Base-by-base conservation (phyloP, 2,329 filamentous ascomycete genomes). In the Beauveria medogensis region DNA sequence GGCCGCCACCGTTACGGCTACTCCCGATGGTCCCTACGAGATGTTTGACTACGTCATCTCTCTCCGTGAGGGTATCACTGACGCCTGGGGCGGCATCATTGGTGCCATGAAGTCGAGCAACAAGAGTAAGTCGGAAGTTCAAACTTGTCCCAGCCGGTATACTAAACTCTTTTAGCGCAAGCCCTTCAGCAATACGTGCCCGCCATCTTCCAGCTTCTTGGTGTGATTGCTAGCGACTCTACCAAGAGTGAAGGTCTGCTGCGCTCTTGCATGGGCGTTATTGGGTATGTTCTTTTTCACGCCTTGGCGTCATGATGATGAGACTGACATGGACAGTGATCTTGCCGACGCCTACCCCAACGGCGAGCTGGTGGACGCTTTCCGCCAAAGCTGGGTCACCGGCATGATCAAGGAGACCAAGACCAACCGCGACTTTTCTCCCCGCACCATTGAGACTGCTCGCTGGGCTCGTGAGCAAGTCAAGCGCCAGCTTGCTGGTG, bases 381-480 rank as follows among this genome's bases (percentile, higher is more conserved):
- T 96, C 86, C 90, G 92, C 66, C 84, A 91, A 69, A 92, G 97
- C 22, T 97, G 93, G 91, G 78, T 99, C 62, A 92, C 88, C 28
- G 77, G 81, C 30, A 88, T 99, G 80, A 92, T 97, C 70, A 92
- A 93, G 77, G 92, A 97, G 74, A 93, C 91, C 52, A 90, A 92
- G 70, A 83, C 85, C 62, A 97, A 94, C 80, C 88, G 90, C 67
- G 92, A 97, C 52, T 97, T 90, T 78, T 83, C 87, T 67, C 71
- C 83, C 30, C 89, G 92, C 65, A 99, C 94, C 3, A 88, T 94
- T 66, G 91, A 97, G 66, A 97, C 94, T 52, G 94, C 94, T 71
- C 89, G 93, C 69, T 99, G 94, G 94, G 92, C 94, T 65, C 89
- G 93, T 63, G 94, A 97, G 77, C 92, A 97, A 74, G 92, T 97